Percentiles rank a stretch among this genome's conserved stretches.
Evolutionary conservation across 495 filamentous ascomycete species (phyloP).

Genomic region (Penicillium verhagenii): DNA sequence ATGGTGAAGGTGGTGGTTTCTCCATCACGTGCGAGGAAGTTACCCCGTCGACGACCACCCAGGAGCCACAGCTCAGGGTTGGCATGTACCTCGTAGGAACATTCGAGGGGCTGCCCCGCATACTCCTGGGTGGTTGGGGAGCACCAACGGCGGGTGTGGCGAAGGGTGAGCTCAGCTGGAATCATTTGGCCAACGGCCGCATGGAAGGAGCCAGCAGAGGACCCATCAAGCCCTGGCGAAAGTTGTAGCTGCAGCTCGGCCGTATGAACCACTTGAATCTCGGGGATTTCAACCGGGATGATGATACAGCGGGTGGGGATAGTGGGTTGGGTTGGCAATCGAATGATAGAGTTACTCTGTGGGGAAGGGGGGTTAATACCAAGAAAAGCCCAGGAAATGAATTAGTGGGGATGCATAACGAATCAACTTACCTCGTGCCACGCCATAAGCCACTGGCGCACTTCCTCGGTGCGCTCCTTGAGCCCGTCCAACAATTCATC

Average conservation of each 20-base stretch:
- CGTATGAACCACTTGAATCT: conserved; percentile 79
- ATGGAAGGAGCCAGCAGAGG: conserved; percentile 31
- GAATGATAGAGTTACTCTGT: conserved; percentile 36
- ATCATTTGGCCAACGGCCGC: conserved; percentile 68
- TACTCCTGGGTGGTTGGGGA: conserved; percentile 37
- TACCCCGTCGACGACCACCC: conserved; percentile 73
- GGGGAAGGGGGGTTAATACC: not conserved
- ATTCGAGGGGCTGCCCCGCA: conserved; percentile 60
- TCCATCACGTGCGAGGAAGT: conserved; percentile 62
- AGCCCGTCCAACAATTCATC: conserved; percentile 40
- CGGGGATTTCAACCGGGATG: conserved; percentile 78
- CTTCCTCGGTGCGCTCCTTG: conserved; percentile 33
- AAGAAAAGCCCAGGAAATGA: not conserved
- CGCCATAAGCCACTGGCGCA: conserved; percentile 42
- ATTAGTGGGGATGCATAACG: conserved; percentile 2
- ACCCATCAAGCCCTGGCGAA: conserved; percentile 22
- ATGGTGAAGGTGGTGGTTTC: conserved; percentile 55
- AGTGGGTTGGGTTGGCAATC: conserved; percentile 32
- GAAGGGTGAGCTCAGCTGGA: conserved; percentile 66
- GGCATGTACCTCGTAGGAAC: conserved; percentile 79
- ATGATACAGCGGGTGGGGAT: conserved; percentile 44
- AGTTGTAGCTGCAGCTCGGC: conserved; percentile 66
- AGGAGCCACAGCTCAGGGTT: conserved; percentile 78
- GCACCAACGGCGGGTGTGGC: conserved; percentile 80
- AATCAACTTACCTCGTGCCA: conserved; percentile 48